These are phyloP conservation scores for Triglochin maritima DNA, from an alignment of 106 monocot genomes.

Conservation along the genomic window DNA sequence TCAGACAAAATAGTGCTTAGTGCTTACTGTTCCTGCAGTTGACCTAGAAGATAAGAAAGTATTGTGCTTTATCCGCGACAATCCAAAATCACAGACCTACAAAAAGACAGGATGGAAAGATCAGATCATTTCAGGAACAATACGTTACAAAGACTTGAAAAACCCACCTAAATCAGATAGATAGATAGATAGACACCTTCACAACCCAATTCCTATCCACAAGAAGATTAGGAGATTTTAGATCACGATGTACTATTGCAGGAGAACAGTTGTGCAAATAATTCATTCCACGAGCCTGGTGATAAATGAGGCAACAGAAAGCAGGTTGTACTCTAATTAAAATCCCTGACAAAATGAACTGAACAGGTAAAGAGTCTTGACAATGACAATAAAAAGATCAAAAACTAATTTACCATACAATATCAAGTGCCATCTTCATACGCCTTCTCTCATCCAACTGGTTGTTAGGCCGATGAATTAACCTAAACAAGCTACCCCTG, in stretches of 20 bases:
- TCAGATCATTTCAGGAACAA: background rate
- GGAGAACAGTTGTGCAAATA: conserved; percentile 58
- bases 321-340: background rate
- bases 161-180: background rate
- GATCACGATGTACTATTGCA: conserved; percentile 54
- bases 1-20: background rate
- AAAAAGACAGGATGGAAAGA: background rate
- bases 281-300: conserved; percentile 76
- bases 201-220: conserved; percentile 79
- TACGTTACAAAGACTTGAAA: background rate
- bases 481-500: conserved; percentile 75
- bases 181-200: conserved; percentile 34
- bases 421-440: conserved; percentile 68
- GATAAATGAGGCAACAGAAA: background rate
- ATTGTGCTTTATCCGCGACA: conserved; percentile 53
- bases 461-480: conserved; percentile 73
- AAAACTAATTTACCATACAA: conserved; percentile 25
- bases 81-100: conserved; percentile 75
- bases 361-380: background rate
- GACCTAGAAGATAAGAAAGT: conserved; percentile 73
- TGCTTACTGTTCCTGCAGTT: conserved; percentile 68
- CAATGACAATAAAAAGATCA: background rate
- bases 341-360: conserved; percentile 1
- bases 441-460: conserved; percentile 62
- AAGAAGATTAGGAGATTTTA: conserved; percentile 76